Base-by-base conservation (phyloP, 1,139 yeast species). In the Kodamaea sp. region DNA sequence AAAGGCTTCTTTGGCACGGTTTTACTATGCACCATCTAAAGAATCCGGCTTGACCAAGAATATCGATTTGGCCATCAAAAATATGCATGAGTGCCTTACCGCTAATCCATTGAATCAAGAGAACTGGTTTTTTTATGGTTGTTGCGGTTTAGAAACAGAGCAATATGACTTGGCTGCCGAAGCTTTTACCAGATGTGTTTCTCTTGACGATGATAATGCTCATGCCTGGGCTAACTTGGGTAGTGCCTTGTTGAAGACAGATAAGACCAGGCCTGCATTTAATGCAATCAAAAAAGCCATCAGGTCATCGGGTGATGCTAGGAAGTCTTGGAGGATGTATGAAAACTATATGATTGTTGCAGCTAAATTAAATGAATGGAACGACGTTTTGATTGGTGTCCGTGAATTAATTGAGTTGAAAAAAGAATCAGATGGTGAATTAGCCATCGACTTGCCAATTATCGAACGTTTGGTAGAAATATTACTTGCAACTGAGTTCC, bases 151-250 rank as follows among this genome's bases (percentile, higher is more conserved):
- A 37, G 96, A 89, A 54, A 62, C 80, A 8, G 74, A 67, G 8
- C 81, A 84, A 50, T 86, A 73, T 64, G 85, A 81, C 29, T 63
- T 86, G 35, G 96, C 97, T 0, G 82, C 96, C 0, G 95, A 88
- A 55, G 97, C 97, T 0, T 90, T 94, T 58, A 83, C 96, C 2
- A 71, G 97, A 52, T 89, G 97, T 65, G 92, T 89, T 24, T 72
- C 96, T 0, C 61, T 92, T 38, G 97, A 90, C 55, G 96, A 86
- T 29, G 74, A 81, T 1, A 89, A 82, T 54, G 75, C 94, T 0
- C 81, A 81, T 56, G 81, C 96, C 1, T 94, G 98, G 98, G 83
- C 96, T n/a, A 94, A 92, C 57, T 71, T 94, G 50, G 90, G 96
- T 5, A 81, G 95, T 11, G 81, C 97, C 0, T 71, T 87, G 40